phyloP scores from a whole-genome alignment of 139 green algal species.

The Chlorella sp. region DNA sequence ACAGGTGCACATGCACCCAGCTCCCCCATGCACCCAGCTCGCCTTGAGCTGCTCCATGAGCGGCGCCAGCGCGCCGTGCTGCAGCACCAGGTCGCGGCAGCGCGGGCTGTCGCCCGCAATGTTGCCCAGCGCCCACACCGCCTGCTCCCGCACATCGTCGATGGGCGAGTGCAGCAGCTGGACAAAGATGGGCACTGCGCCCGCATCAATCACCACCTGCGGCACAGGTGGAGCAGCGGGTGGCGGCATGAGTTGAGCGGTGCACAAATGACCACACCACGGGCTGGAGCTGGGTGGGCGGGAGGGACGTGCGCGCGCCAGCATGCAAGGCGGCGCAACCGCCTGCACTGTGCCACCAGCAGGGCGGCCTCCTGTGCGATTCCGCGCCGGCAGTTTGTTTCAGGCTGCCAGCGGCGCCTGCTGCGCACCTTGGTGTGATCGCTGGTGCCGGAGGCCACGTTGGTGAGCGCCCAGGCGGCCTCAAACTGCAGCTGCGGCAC shows the following conservation, averaged over 20 bases:
- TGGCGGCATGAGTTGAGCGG: too few relatives aligned
- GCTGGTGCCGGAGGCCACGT: slow-evolving; percentile 97
- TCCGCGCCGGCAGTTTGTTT: too few relatives aligned
- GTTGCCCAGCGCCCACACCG: slow-evolving; percentile 99
- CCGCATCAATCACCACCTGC: slow-evolving; percentile 94
- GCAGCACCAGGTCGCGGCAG: slow-evolving; percentile 96
- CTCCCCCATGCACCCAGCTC: too few relatives aligned
- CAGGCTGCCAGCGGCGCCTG: too few relatives aligned
- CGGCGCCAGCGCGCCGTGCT: slow-evolving; percentile 81
- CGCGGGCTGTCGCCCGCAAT: slow-evolving; percentile 94
- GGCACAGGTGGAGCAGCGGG: too few relatives aligned
- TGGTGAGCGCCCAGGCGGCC: slow-evolving; percentile 99
- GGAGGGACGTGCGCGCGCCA: too few relatives aligned
- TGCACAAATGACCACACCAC: too few relatives aligned
- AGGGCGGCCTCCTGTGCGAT: too few relatives aligned
- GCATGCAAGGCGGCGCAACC: too few relatives aligned
- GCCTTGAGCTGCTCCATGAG: slow-evolving; percentile 84
- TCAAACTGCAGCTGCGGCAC: slow-evolving; percentile 73
- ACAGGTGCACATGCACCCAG: too few relatives aligned
- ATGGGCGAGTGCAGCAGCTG: slow-evolving; percentile 88
- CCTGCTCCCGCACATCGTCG: slow-evolving; percentile 98
- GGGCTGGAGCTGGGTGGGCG: too few relatives aligned
- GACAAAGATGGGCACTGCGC: slow-evolving; percentile 98
- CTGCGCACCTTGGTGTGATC: slow-evolving; percentile 85
- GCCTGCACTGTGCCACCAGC: too few relatives aligned